A percentile compares a stretch with the other conserved stretches of the same genome.
Conservation (phyloP, 2,329 filamentous ascomycete genomes). For the Albifimbria verrucaria region DNA sequence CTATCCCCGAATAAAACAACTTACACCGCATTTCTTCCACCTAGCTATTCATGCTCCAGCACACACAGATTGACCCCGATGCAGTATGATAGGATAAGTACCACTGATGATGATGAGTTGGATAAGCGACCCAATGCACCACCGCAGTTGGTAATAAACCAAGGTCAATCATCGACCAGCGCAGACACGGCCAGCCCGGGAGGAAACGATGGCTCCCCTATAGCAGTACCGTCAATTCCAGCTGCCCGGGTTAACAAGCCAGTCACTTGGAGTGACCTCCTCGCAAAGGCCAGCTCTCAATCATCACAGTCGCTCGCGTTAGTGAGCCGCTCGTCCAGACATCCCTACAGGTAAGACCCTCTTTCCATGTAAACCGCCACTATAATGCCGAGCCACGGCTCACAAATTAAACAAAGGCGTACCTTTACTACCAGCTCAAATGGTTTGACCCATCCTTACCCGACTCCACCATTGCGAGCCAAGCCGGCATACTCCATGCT, state of each 20-base stretch:
- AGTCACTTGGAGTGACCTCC: conserved; percentile 67
- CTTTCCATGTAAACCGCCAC: not conserved
- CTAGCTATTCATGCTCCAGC: too few species aligned
- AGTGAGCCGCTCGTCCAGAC: conserved; percentile 82
- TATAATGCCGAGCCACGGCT: not conserved
- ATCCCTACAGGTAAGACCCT: conserved; percentile 49
- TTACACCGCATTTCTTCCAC: too few species aligned
- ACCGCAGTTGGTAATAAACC: not conserved
- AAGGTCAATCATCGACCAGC: too few species aligned
- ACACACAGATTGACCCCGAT: not conserved
- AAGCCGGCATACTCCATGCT: conserved; percentile 74
- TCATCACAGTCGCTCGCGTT: conserved; percentile 74
- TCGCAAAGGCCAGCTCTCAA: conserved; percentile 70
- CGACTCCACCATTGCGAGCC: conserved; percentile 66
- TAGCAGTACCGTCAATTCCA: not conserved
- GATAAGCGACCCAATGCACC: not conserved
- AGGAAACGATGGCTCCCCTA: too few species aligned
- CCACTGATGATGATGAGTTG: not conserved
- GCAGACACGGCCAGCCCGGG: too few species aligned
- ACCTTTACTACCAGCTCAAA: conserved; percentile 86
- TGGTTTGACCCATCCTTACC: conserved; percentile 61
- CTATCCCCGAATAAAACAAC: too few species aligned
- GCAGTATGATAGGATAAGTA: not conserved
- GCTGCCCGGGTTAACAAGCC: conserved; percentile 3
- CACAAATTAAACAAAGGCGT: conserved; percentile 46